Conservation (phyloP, 2,329 filamentous ascomycete species). For the Penicillium sp. region DNA sequence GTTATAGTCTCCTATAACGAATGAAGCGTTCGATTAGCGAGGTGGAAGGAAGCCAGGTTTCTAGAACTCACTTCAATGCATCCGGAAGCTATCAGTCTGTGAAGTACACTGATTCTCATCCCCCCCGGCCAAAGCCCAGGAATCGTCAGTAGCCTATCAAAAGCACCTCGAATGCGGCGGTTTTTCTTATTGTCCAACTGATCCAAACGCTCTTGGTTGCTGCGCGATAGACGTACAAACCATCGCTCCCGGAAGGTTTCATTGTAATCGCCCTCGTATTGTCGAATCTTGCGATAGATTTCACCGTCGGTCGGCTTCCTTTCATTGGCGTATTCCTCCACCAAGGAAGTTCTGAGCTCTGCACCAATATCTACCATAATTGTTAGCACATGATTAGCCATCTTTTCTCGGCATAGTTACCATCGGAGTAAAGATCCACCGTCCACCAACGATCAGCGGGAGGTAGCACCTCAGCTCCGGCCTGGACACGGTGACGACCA, state of each 20-base stretch:
- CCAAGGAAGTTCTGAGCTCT: too few species aligned
- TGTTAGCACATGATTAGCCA: not conserved
- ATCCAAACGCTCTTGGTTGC: conserved; percentile 18
- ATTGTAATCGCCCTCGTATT: conserved; percentile 22
- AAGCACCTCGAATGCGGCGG: conserved; percentile 25
- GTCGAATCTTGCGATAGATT: conserved; percentile 4
- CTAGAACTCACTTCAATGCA: conserved; percentile 18
- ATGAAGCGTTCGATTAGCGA: not conserved
- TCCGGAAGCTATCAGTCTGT: conserved; percentile 15
- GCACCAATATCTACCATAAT: too few species aligned
- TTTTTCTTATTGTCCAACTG: conserved; percentile 17
- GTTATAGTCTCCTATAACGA: conserved; percentile 21
- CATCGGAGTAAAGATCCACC: conserved; percentile 34
- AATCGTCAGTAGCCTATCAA: conserved; percentile 35
- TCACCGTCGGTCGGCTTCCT: too few species aligned
- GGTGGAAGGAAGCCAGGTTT: conserved; percentile 3
- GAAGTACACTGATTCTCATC: conserved; percentile 26
- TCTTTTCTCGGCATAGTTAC: conserved; percentile 13
- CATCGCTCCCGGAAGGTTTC: conserved; percentile 16
- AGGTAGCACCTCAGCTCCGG: conserved; percentile 20
- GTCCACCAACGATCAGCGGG: conserved; percentile 28
- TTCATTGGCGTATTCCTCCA: too few species aligned
- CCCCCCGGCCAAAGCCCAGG: conserved; percentile 31
- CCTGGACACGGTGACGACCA: conserved; percentile 24
- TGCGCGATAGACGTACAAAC: conserved; percentile 19